Base-by-base conservation (phyloP, 495 filamentous ascomycete genomes). In the Amniculicola lignicola region DNA sequence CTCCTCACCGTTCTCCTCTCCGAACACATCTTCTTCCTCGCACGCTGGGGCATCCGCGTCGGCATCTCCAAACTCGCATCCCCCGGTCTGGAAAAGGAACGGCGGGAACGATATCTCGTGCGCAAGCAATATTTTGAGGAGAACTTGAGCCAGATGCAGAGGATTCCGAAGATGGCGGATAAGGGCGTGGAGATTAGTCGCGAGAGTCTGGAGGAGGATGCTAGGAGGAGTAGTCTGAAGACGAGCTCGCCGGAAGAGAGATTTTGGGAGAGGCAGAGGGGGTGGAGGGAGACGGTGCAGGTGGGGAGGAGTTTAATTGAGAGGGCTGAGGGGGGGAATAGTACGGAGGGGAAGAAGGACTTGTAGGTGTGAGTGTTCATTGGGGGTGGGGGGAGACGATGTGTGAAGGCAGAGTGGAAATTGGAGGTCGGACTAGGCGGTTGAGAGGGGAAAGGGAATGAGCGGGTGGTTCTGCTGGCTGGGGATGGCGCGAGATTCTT, bases 1-100 rank as follows among this genome's bases (percentile, higher is more conserved):
- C 77, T 97, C 21, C 70, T 93, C n/a, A 79, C 86, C 0, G 85
- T 98, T 22, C 79, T 96, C 61, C 82, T 94, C 61, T 83, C 87
- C 0, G 93, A 98, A 67, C 93, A 97, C 57, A 57, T 90, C 1
- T 97, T 92, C 61, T 76, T 98, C 18, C 73, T 81, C 1, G 77
- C 86, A 0, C 82, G 89, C 52, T 81, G 85, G 53, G 79, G 73
- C 0, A 86, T 96, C 1, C 79, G 83, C 24, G 72, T 78, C 18
- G 83, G 82, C 6, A 79, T 97, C 58, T 68, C 69, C n/a, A 89
- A 90, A 65, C 75, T 97, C 18, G 91, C 96, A 62, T 86, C 81
- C 4, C 88, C 90, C 0, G 90, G 91, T 15, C 71, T 91, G 35
- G 83, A 87, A 61, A 89, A 90, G 69, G 90, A 93, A 70, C 79